Conservation (phyloP, 78 protist species). For the slime mould (Dictyostelium discoideum) region DNA sequence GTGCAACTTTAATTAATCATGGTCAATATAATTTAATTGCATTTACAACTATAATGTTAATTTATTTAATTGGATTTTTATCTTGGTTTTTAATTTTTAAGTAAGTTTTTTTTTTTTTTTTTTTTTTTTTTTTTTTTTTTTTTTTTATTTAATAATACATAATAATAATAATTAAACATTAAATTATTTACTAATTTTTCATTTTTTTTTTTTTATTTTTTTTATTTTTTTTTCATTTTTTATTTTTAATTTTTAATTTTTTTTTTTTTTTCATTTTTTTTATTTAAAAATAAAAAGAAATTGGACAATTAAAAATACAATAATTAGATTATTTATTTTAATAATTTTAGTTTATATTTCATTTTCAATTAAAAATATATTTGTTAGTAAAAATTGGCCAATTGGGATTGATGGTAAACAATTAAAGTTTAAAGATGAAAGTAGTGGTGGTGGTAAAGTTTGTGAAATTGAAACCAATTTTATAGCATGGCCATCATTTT, state of each 20-base stretch:
- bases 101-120: background rate
- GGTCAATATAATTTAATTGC: slow-evolving; percentile 65
- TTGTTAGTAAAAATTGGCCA: slow-evolving; percentile 23
- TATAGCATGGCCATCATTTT: slow-evolving; percentile 60
- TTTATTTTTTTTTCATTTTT: too few relatives aligned
- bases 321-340: background rate
- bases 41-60: background rate
- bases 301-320: slow-evolving; percentile 17
- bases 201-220: too few relatives aligned
- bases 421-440: slow-evolving; percentile 36
- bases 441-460: background rate
- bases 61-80: slow-evolving; percentile 17
- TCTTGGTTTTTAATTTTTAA: slow-evolving; percentile 39
- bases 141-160: too few relatives aligned
- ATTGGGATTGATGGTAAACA: slow-evolving; percentile 26
- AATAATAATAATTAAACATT: too few relatives aligned
- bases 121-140: too few relatives aligned
- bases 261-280: too few relatives aligned
- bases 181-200: too few relatives aligned
- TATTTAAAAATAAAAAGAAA: background rate
- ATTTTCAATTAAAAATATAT: background rate
- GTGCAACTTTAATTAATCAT: slow-evolving; percentile 40
- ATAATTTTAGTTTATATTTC: background rate
- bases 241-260: too few relatives aligned
- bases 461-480: slow-evolving; percentile 1